Evolutionary conservation across 306 rosid genomes (phyloP).

Genomic region (Rosa chinensis): DNA sequence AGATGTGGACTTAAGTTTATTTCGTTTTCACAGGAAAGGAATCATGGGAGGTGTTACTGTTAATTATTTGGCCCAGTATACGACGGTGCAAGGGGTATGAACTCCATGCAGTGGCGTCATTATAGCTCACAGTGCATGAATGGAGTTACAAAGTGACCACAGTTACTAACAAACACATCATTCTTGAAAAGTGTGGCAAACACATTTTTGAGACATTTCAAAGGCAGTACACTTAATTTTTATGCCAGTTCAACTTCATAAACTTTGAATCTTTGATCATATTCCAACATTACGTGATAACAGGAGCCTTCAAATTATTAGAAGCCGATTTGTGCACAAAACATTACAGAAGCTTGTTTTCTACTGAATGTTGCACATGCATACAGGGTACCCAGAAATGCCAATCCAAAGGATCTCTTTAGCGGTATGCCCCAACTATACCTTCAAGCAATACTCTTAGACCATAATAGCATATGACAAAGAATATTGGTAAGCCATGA

Average conservation of each 20-base stretch:
- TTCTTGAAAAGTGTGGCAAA: not conserved
- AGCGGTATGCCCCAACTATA: not conserved
- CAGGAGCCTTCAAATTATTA: not conserved
- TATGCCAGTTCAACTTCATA: not conserved
- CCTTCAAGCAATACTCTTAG: conserved; percentile 4
- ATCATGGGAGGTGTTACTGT: not conserved
- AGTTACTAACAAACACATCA: not conserved
- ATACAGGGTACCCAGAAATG: conserved; percentile 1
- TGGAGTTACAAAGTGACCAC: not conserved
- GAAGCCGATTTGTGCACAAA: conserved; percentile 5
- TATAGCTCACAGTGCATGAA: not conserved
- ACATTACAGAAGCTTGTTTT: not conserved
- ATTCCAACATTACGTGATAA: not conserved
- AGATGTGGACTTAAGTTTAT: not conserved
- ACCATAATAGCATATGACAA: conserved; percentile 11
- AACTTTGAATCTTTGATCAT: not conserved
- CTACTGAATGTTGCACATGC: not conserved
- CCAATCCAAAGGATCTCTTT: not conserved
- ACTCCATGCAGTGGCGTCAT: not conserved
- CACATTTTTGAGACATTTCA: conserved; percentile 7
- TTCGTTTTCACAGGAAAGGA: not conserved
- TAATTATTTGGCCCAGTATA: conserved; percentile 6
- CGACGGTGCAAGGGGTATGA: conserved; percentile 8
- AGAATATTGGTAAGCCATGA: conserved; percentile 12
- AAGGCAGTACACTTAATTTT: not conserved